These are phyloP conservation scores for Spinacia oleracea DNA, from an alignment of 179 eudicot species.

Conservation along the genomic window DNA sequence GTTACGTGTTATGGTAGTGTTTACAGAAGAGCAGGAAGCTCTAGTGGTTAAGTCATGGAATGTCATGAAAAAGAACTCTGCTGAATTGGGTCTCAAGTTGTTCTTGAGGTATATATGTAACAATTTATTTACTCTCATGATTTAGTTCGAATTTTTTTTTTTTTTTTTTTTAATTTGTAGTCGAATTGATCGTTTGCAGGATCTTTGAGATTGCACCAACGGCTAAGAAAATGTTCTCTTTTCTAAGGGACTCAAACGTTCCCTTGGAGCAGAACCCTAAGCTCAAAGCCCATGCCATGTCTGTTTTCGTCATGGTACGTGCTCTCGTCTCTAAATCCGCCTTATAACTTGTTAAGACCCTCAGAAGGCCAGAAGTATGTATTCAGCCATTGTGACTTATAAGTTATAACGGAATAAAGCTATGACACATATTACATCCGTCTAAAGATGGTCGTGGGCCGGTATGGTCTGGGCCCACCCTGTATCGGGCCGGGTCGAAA, in stretches of 20 bases:
- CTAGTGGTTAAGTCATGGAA: constrained; percentile 78
- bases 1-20: constrained; percentile 24
- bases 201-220: constrained; percentile 90
- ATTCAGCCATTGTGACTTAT: too few species aligned
- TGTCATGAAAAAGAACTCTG: constrained; percentile 69
- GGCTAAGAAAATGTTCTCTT: constrained; percentile 71
- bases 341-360: background rate
- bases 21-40: constrained; percentile 81
- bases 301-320: constrained; percentile 75
- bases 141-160: background rate
- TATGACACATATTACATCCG: too few species aligned
- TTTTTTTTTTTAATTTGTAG: background rate
- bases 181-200: constrained; percentile 36
- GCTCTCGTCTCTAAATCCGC: background rate
- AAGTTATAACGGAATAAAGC: too few species aligned
- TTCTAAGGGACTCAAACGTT: constrained; percentile 61
- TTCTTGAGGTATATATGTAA: constrained; percentile 51
- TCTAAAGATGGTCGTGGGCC: too few species aligned
- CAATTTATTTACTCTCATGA: background rate
- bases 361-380: too few species aligned
- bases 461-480: too few species aligned
- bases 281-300: constrained; percentile 73
- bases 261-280: constrained; percentile 68
- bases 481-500: too few species aligned
- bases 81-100: constrained; percentile 66